phyloP scores from a whole-genome alignment of 1,284 basidiomycete genomes.

The Caloboletus inedulis region DNA sequence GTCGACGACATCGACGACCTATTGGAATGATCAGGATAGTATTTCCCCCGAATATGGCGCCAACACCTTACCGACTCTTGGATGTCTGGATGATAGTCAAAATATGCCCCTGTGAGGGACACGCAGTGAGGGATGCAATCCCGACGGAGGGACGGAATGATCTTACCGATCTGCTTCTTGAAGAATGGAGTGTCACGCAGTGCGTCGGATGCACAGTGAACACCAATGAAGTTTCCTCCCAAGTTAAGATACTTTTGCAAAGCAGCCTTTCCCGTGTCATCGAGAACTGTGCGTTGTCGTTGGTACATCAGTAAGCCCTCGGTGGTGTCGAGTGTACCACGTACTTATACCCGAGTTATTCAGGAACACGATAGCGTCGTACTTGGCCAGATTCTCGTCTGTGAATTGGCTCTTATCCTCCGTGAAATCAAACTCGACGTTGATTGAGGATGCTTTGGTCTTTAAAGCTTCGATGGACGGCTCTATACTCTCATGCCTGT shows the following conservation, averaged over 20 bases:
- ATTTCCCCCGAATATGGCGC: neutral
- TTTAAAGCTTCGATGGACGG: slow-evolving; percentile 55
- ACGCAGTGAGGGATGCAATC: neutral
- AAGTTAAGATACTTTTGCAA: slow-evolving; percentile 59
- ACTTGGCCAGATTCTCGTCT: slow-evolving; percentile 45
- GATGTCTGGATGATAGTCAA: slow-evolving; percentile 66
- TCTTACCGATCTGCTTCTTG: slow-evolving; percentile 38
- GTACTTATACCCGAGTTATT: slow-evolving; percentile 58
- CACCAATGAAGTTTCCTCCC: slow-evolving; percentile 68
- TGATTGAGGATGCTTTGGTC: slow-evolving; percentile 38
- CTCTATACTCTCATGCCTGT: slow-evolving; percentile 65
- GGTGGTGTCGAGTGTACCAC: slow-evolving; percentile 13
- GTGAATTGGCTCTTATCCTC: slow-evolving; percentile 54
- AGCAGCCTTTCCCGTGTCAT: slow-evolving; percentile 50
- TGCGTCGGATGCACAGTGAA: slow-evolving; percentile 71
- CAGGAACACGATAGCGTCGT: slow-evolving; percentile 61
- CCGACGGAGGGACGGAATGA: neutral
- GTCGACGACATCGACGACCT: slow-evolving; percentile 54
- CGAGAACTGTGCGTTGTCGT: slow-evolving; percentile 44
- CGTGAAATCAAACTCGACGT: slow-evolving; percentile 54
- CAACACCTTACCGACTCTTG: slow-evolving; percentile 44
- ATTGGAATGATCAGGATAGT: neutral
- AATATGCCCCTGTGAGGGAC: slow-evolving; percentile 50
- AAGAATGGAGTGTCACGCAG: slow-evolving; percentile 68
- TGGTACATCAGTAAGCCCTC: slow-evolving; percentile 1